Base-by-base conservation (phyloP, 352 stramenopile species). In the Pythium grandisporangium region DNA sequence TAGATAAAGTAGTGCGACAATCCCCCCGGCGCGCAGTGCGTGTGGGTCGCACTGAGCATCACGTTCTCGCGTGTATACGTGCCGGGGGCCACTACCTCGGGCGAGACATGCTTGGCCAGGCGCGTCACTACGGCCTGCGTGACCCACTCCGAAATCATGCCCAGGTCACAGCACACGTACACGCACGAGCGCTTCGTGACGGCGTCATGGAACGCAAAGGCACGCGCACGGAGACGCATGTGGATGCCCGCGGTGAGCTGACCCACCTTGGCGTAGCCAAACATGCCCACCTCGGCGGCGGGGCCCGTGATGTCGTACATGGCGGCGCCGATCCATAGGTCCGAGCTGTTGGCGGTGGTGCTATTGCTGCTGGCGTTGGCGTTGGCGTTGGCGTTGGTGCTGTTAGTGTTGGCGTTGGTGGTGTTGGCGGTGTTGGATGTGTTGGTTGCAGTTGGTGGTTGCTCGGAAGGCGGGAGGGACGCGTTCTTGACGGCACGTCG, bases 1-100 rank as follows among this genome's bases (percentile, higher is more conserved):
- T 96, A 96, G 26, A 97, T 77, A 30, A 93, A 79, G 63, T 96
- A 96, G 60, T 96, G 84, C 8, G 91, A 90, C 20, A 96, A 84
- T 0, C 90, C 90, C 2, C 78, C 86, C 3, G 88, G 85, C 17
- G 75, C 76, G 48, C 78, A 95, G 52, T 97, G 90, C 35, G 88
- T 96, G 58, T 97, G 90, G 8, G 88, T 97, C 23, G 85, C 88
- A 42, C 66, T 94, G 38, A 96, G 61, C 63, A 86, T 82, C 36
- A 96, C 63, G 55, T 95, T 96, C 29, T 84, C 58, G 27, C 61
- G 62, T 21, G 53, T 66, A 54, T 88, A 93, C 4, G 41, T 54
- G n/a, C 48, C 58, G 3, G 40, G 46, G 2, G 73, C 64, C 0
- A 90, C 21, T n/a, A n/a, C n/a, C n/a, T n/a, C n/a, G n/a, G n/a